Conservation (phyloP, 345 rosid species). For the Populus davidiana region DNA sequence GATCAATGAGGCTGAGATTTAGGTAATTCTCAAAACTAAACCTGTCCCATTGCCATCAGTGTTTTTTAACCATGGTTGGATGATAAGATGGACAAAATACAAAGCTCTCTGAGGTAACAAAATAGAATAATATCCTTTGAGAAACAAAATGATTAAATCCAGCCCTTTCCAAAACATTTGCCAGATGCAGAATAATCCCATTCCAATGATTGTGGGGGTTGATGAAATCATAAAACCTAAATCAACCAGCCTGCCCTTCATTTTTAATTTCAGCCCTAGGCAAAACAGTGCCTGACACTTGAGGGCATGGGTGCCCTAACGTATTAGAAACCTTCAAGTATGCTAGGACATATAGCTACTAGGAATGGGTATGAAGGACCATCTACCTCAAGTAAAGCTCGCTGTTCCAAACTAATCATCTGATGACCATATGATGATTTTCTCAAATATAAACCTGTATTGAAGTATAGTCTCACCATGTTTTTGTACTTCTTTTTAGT, state of each 20-base stretch:
- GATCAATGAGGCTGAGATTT: not conserved
- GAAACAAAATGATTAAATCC: too few species aligned
- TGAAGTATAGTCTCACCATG: not conserved
- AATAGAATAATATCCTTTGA: too few species aligned
- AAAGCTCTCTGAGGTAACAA: too few species aligned
- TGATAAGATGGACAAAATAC: not conserved
- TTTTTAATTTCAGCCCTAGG: not conserved
- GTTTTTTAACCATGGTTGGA: not conserved
- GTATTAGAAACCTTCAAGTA: not conserved
- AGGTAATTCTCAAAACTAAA: slow-evolving; percentile 3
- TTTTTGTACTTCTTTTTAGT: not conserved
- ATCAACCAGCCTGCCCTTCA: not conserved
- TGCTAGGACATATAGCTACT: not conserved
- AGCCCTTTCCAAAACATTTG: too few species aligned
- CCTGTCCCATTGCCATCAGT: not conserved
- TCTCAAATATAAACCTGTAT: not conserved
- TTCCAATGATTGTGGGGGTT: too few species aligned
- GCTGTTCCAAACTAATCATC: not conserved
- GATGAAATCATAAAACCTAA: not conserved
- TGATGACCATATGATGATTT: not conserved
- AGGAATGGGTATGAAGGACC: not conserved
- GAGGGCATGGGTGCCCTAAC: not conserved
- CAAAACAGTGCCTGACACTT: not conserved
- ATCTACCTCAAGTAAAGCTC: not conserved
- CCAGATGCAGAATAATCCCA: too few species aligned